A percentile compares a stretch with the other conserved stretches of the same genome.
These are phyloP conservation scores for Hanseniaspora thailandica DNA, from an alignment of 805 yeast species.

Conservation along the genomic window DNA sequence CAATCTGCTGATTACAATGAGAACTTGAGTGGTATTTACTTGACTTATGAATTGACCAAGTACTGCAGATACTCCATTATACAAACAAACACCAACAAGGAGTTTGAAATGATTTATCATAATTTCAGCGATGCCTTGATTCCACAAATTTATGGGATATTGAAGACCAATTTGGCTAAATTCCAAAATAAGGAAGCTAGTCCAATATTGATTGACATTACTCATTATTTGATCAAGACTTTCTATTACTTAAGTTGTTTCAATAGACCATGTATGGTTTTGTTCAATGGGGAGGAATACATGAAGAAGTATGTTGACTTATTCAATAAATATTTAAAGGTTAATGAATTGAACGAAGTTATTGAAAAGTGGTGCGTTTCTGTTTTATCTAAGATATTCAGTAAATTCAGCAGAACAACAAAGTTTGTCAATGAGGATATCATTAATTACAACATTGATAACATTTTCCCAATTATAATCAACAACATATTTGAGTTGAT, in stretches of 20 bases:
- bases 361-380: constrained; percentile 84
- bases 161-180: not conserved
- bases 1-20: not conserved
- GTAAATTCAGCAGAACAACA: constrained; percentile 44
- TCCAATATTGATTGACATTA: not conserved
- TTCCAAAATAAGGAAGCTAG: not conserved
- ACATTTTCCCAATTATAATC: constrained; percentile 44
- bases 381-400: constrained; percentile 58
- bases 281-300: constrained; percentile 28
- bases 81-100: not conserved
- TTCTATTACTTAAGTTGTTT: constrained; percentile 49
- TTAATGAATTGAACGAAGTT: constrained; percentile 41
- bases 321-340: constrained; percentile 46
- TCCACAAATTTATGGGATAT: constrained; percentile 1
- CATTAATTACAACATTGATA: constrained; percentile 40
- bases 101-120: not conserved
- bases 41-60: constrained; percentile 9
- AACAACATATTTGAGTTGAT: not conserved
- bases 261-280: constrained; percentile 46
- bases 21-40: constrained; percentile 6
- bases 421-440: constrained; percentile 38
- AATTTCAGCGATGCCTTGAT: constrained; percentile 6
- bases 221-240: constrained; percentile 37
- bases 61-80: constrained; percentile 12
- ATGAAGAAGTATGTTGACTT: constrained; percentile 52